Evolutionary conservation across 2,329 filamentous ascomycete species (phyloP).

Genomic region (Cryoendolithus antarcticus): DNA sequence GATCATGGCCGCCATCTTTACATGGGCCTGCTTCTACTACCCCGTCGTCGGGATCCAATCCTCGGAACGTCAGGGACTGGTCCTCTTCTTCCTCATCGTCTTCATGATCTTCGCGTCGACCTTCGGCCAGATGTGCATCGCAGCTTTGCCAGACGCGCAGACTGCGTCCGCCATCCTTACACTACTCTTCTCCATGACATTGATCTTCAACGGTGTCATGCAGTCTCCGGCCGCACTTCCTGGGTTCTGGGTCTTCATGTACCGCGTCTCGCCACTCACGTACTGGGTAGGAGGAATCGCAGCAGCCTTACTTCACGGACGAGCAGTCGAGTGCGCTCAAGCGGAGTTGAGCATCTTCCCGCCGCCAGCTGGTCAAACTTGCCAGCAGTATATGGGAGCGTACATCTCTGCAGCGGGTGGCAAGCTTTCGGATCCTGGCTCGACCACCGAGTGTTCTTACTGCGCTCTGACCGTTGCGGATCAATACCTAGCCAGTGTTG

Average conservation of each 20-base stretch:
- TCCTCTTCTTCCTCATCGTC: conserved; percentile 51
- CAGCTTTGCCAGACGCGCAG: conserved; percentile 55
- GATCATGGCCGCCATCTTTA: conserved; percentile 48
- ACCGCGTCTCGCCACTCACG: conserved; percentile 53
- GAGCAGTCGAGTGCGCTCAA: conserved; percentile 35
- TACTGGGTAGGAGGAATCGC: conserved; percentile 42
- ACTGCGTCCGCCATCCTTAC: conserved; percentile 50
- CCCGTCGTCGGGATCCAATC: conserved; percentile 27
- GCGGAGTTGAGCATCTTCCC: conserved; percentile 31
- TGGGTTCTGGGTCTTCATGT: conserved; percentile 70
- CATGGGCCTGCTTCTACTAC: conserved; percentile 58
- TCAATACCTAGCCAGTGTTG: conserved; percentile 32
- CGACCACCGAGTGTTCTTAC: conserved; percentile 37
- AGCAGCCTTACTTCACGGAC: conserved; percentile 30
- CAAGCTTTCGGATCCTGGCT: conserved; percentile 31
- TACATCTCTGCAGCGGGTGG: conserved; percentile 31
- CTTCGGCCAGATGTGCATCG: conserved; percentile 63
- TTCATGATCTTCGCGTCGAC: conserved; percentile 61
- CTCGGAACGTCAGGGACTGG: conserved; percentile 48
- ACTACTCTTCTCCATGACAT: conserved; percentile 33
- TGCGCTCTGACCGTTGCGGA: conserved; percentile 36
- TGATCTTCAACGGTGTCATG: conserved; percentile 46
- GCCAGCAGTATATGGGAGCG: conserved; percentile 30
- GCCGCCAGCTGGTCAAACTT: conserved; percentile 30
- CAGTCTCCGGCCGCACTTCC: conserved; percentile 46